A percentile compares a stretch with the other conserved stretches of the same genome.
phyloP scores from a whole-genome alignment of 768 basidiomycete genomes.

The Brasilioporus rufonigricans region DNA sequence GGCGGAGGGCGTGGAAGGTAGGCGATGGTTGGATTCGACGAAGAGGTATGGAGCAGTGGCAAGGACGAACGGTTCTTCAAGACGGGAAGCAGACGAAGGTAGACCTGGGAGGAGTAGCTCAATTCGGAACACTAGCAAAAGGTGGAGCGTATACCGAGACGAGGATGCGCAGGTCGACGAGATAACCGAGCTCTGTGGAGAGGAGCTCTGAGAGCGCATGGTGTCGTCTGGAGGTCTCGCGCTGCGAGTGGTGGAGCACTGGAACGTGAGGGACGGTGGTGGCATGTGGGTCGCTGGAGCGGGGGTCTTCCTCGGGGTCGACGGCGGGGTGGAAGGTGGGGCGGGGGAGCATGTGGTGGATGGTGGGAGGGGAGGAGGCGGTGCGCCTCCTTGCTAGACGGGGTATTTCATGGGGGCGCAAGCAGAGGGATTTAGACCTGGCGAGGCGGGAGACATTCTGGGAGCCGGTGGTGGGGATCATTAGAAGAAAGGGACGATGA shows the following conservation, averaged over 20 bases:
- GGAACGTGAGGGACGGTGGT: background rate
- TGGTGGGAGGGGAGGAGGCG: background rate
- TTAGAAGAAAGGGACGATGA: background rate
- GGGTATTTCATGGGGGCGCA: background rate
- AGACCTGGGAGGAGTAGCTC: conserved; percentile 46
- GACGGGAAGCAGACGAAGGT: conserved; percentile 56
- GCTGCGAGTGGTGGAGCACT: background rate
- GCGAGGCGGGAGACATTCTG: background rate
- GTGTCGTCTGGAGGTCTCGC: conserved; percentile 33
- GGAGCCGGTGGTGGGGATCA: background rate
- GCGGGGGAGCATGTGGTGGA: too few species aligned
- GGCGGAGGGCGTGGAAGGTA: conserved; percentile 38
- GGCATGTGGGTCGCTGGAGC: background rate
- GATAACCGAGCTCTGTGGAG: conserved; percentile 80
- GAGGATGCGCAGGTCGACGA: conserved; percentile 72
- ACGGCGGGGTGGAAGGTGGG: background rate
- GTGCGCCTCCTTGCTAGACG: background rate
- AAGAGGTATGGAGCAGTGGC: conserved; percentile 21
- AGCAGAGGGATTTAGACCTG: background rate
- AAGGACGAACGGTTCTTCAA: conserved; percentile 33
- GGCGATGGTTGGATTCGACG: conserved; percentile 28
- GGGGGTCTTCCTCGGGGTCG: background rate
- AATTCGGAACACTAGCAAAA: background rate
- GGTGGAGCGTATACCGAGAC: conserved; percentile 55
- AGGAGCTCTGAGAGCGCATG: conserved; percentile 86